These are phyloP conservation scores for Aspergillus sergii DNA, from an alignment of 2,329 filamentous ascomycete species.

Conservation along the genomic window DNA sequence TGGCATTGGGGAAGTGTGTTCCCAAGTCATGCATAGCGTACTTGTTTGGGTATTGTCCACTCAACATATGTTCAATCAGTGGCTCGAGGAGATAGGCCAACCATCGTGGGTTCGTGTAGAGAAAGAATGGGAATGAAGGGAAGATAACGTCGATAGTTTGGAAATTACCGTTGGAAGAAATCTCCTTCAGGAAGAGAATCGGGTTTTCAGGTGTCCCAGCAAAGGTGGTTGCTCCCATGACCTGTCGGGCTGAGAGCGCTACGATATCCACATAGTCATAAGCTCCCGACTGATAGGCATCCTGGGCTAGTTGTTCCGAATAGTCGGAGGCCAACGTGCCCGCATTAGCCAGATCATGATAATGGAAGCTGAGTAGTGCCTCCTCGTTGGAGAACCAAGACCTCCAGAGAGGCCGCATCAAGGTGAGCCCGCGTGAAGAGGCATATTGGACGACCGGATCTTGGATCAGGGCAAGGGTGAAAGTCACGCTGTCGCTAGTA, in stretches of 20 bases:
- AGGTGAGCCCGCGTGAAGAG: conserved; percentile 71
- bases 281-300: conserved; percentile 74
- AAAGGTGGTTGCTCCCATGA: conserved; percentile 76
- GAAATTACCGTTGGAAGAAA: conserved; percentile 81
- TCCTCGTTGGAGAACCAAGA: conserved; percentile 69
- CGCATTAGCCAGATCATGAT: conserved; percentile 70
- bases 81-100: conserved; percentile 78
- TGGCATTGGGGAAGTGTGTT: conserved; percentile 57
- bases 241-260: conserved; percentile 75
- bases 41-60: conserved; percentile 75
- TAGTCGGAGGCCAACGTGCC: conserved; percentile 69
- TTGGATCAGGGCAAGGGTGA: conserved; percentile 77
- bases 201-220: conserved; percentile 70
- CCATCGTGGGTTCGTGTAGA: conserved; percentile 83
- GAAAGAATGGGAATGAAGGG: conserved; percentile 81
- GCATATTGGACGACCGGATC: conserved; percentile 80
- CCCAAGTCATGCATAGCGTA: conserved; percentile 59
- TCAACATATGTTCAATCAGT: conserved; percentile 77
- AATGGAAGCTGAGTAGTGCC: conserved; percentile 74
- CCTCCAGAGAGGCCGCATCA: conserved; percentile 79
- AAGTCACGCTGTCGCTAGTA: conserved; percentile 62
- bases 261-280: conserved; percentile 77
- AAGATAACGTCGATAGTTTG: conserved; percentile 89
- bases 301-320: conserved; percentile 67
- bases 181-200: conserved; percentile 81